Conservation (phyloP, 768 basidiomycete genomes). For the Russula brevipes region DNA sequence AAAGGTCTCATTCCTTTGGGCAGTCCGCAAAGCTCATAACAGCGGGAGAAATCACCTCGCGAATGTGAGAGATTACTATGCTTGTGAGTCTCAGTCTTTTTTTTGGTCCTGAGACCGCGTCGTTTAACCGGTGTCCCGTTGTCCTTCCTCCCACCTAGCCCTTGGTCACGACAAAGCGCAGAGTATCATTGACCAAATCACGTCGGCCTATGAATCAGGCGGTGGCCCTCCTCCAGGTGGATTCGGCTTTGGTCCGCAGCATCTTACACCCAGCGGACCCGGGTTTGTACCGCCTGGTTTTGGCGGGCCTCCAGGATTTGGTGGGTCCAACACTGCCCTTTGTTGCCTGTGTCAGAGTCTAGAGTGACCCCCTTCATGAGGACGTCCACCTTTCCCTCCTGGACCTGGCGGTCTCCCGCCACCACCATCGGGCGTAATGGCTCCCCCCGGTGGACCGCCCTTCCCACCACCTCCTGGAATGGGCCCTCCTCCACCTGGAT, state of each 20-base stretch:
- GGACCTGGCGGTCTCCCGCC: slow-evolving; percentile 46
- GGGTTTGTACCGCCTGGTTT: slow-evolving; percentile 49
- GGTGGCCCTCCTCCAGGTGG: slow-evolving; percentile 84
- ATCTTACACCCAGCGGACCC: slow-evolving; percentile 47
- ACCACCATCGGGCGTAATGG: slow-evolving; percentile 45
- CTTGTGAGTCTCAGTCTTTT: slow-evolving; percentile 45
- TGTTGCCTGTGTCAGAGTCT: not conserved
- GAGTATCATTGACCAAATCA: slow-evolving; percentile 97
- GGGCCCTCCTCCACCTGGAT: slow-evolving; percentile 38
- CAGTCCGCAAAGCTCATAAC: slow-evolving; percentile 98
- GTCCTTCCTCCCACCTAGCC: slow-evolving; percentile 38
- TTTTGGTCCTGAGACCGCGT: not conserved
- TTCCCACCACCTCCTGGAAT: slow-evolving; percentile 60
- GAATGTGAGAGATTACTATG: slow-evolving; percentile 97
- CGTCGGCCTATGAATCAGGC: slow-evolving; percentile 82
- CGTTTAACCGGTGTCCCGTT: slow-evolving; percentile 21
- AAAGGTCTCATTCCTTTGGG: slow-evolving; percentile 7
- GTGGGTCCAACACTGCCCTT: slow-evolving; percentile 5
- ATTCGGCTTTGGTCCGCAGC: slow-evolving; percentile 81
- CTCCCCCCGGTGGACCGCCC: slow-evolving; percentile 58
- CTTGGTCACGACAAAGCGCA: slow-evolving; percentile 97
- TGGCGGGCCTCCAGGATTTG: slow-evolving; percentile 31
- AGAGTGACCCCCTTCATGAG: slow-evolving; percentile 31
- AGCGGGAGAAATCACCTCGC: slow-evolving; percentile 94
- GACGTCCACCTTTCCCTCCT: slow-evolving; percentile 61